A percentile compares a stretch with the other conserved stretches of the same genome.
phyloP scores from a whole-genome alignment of 179 eudicot genomes.

The Corrigiola litoralis region DNA sequence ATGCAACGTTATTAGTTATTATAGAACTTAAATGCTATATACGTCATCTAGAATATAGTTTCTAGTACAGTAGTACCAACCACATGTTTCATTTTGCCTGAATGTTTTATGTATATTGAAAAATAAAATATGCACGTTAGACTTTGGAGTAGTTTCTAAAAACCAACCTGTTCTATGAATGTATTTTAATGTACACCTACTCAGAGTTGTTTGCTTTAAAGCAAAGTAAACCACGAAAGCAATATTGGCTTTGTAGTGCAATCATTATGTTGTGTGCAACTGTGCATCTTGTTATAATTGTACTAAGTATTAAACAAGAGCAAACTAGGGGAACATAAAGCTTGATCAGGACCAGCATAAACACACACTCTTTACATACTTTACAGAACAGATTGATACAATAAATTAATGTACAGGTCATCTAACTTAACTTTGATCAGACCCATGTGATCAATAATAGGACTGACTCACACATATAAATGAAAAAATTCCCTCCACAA shows the following conservation, averaged over 20 bases:
- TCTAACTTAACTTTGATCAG: constrained; percentile 28
- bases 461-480: constrained; percentile 8
- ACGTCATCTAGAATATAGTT: too few relatives aligned
- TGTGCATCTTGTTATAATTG: constrained; percentile 10
- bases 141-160: too few relatives aligned
- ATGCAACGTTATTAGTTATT: too few relatives aligned
- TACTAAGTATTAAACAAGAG: constrained; percentile 3
- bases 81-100: too few relatives aligned
- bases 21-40: too few relatives aligned
- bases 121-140: too few relatives aligned
- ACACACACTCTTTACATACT: constrained; percentile 33
- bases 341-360: constrained; percentile 8
- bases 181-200: too few relatives aligned
- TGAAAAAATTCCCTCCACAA: constrained; percentile 8
- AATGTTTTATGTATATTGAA: too few relatives aligned
- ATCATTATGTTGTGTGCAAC: constrained; percentile 23
- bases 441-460: constrained; percentile 29
- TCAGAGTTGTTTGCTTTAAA: constrained; percentile 29
- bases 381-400: constrained; percentile 31
- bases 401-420: constrained; percentile 28
- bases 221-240: constrained; percentile 28
- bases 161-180: too few relatives aligned
- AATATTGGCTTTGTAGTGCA: constrained; percentile 16
- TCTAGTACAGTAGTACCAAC: too few relatives aligned
- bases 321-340: background rate